Base-by-base conservation (phyloP, 179 eudicot genomes). In the Nepenthes alata region DNA sequence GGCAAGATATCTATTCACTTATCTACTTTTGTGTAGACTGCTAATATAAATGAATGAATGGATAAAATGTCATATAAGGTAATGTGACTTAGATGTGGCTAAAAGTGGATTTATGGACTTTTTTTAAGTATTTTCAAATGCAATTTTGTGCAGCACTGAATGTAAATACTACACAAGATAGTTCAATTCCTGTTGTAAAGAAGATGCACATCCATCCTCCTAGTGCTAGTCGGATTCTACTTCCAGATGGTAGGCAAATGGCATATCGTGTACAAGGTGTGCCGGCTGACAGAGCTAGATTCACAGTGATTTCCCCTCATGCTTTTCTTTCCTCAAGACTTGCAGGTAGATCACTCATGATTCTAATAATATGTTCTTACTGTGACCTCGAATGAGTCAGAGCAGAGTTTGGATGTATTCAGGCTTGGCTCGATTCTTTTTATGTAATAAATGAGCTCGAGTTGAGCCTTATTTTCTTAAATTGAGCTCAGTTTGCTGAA, bases 321-420 rank as follows among this genome's bases (percentile, higher is more conserved):
- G 73, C 87, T 63, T 91, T 91, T 73, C 81, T 91, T 45, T 91
- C 91, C 35, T 88, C 97, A 58, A 81, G 97, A 64, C 74, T 91
- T 11, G 77, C 83, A 74, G 97, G 97, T 90, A 72, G 14, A 6
- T 47, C 37, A 60, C 16, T 60, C 52, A 49, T 25, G 25, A 25
- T 25, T 25, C 1, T 25, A 25, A 25, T 25, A 25, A 25, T 25
- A 25, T 25, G 25, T 25, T 25, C 25, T 25, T 25, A 25, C 25
- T 25, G 1, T 25, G 25, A 25, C 25, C 25, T 25, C 25, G 25
- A 0, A 25, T 25, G 25, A 25, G 25, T 25, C 25, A 25, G 25
- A 25, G 25, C 25, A 25, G 25, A 25, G 25, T 25, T 25, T 25
- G 25, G 25, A 25, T 25, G 1, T 25, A 25, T 25, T 25, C 25